These are phyloP conservation scores for Eremomyces bilateralis DNA, from an alignment of 495 filamentous ascomycete species.

Conservation along the genomic window DNA sequence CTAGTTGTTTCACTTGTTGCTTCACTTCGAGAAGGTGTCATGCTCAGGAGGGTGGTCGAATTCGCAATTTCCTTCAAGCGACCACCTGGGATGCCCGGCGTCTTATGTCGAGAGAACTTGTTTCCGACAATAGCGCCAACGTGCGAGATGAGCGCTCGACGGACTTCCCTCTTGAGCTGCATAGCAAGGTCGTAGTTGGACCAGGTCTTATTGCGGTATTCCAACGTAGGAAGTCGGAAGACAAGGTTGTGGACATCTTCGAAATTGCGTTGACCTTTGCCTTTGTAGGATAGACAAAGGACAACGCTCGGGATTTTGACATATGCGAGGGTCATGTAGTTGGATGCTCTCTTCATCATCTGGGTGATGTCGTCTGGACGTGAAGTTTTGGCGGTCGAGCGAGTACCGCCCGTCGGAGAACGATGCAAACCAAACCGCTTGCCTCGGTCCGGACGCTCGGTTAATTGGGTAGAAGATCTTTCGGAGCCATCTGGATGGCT, in stretches of 20 bases:
- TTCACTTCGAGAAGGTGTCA: too few relatives aligned
- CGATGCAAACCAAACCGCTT: slow-evolving; percentile 35
- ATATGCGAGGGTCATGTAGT: slow-evolving; percentile 92
- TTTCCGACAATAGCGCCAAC: slow-evolving; percentile 93
- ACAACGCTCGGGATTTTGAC: slow-evolving; percentile 90
- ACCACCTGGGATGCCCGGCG: slow-evolving; percentile 27
- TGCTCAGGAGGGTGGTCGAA: slow-evolving; percentile 25
- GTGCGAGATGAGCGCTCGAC: slow-evolving; percentile 83
- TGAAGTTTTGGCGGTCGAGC: slow-evolving; percentile 29
- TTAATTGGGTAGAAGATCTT: slow-evolving; percentile 22
- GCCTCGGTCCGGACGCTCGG: slow-evolving; percentile 22
- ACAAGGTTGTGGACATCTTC: slow-evolving; percentile 95
- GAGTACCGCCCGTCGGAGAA: slow-evolving; percentile 24
- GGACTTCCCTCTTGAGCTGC: slow-evolving; percentile 79
- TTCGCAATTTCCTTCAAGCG: slow-evolving; percentile 59
- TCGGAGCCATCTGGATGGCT: slow-evolving; percentile 30
- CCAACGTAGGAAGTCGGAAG: slow-evolving; percentile 81
- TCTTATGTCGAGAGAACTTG: slow-evolving; percentile 65
- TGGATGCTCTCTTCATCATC: slow-evolving; percentile 89
- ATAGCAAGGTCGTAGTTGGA: slow-evolving; percentile 89
- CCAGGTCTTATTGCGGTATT: slow-evolving; percentile 98
- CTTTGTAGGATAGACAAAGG: slow-evolving; percentile 90
- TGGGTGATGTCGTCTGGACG: slow-evolving; percentile 83
- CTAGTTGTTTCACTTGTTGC: too few relatives aligned
- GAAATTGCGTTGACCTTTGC: slow-evolving; percentile 80